Conservation (phyloP, 164 flowering plant species). For the Stephania yunnanensis region DNA sequence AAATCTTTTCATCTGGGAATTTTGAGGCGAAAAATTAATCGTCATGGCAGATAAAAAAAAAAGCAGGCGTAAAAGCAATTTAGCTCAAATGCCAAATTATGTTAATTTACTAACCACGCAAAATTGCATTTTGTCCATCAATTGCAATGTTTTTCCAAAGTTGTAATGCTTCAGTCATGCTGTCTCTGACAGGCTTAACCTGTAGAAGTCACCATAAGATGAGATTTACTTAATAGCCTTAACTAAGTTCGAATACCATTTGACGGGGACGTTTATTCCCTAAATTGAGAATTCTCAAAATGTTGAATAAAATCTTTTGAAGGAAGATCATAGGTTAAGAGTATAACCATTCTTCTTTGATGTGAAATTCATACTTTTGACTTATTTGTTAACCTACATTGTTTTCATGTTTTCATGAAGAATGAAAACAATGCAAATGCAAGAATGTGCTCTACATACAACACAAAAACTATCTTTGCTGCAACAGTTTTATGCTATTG, state of each 20-base stretch:
- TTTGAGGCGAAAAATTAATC: neutral
- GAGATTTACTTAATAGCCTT: neutral
- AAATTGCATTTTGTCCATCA: constrained; percentile 33
- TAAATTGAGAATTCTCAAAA: neutral
- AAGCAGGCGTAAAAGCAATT: neutral
- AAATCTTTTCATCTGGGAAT: constrained; percentile 33
- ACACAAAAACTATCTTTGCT: neutral
- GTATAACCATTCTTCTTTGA: too few species aligned
- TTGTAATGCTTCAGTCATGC: constrained; percentile 83
- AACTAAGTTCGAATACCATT: neutral
- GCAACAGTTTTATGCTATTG: neutral
- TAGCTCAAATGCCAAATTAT: neutral
- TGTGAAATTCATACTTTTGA: too few species aligned
- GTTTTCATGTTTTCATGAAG: too few species aligned
- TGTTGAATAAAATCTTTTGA: too few species aligned
- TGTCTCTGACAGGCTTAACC: constrained; percentile 96
- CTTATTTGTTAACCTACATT: too few species aligned
- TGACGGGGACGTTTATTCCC: neutral
- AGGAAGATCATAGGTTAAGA: too few species aligned
- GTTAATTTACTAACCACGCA: constrained; percentile 35
- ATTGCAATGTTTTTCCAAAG: constrained; percentile 77
- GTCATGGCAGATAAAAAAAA: constrained; percentile 1
- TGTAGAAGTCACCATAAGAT: constrained; percentile 20
- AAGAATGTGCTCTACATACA: neutral
- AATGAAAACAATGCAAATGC: too few species aligned